Conservation (phyloP, 345 rosid species). For the Eucalyptus shirleyi region DNA sequence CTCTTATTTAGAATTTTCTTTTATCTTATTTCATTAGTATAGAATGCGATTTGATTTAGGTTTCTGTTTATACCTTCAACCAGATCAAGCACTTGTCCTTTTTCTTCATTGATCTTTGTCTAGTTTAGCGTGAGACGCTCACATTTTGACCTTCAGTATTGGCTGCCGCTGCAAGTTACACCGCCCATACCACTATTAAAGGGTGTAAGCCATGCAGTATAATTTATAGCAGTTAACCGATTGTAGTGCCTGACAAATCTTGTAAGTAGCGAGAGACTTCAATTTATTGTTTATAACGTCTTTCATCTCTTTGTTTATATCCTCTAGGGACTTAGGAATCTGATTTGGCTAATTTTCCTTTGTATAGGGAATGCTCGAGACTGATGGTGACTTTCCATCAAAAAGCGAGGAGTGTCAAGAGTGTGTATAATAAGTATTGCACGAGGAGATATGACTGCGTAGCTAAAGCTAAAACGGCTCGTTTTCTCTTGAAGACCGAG, state of each 20-base stretch:
- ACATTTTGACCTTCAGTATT: constrained; percentile 33
- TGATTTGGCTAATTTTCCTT: background rate
- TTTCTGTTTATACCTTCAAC: background rate
- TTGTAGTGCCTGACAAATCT: constrained; percentile 31
- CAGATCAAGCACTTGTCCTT: constrained; percentile 32
- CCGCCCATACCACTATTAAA: constrained; percentile 37
- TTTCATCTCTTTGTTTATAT: background rate
- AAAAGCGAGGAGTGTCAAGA: background rate
- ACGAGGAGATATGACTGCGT: background rate
- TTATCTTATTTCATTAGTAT: background rate
- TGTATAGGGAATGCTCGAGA: background rate
- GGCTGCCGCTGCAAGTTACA: constrained; percentile 63
- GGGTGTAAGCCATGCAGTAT: constrained; percentile 33
- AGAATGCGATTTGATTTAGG: background rate
- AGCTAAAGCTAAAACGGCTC: background rate
- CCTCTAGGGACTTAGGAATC: background rate
- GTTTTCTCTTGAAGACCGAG: background rate
- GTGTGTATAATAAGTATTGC: constrained; percentile 1
- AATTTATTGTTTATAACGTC: background rate
- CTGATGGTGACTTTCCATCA: constrained; percentile 8
- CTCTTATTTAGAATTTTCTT: too few relatives aligned
- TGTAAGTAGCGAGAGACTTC: constrained; percentile 11
- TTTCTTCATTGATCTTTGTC: constrained; percentile 37
- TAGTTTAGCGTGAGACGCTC: background rate
- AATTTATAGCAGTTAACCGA: constrained; percentile 24